Percentiles rank a stretch among this genome's conserved stretches.
Conservation (phyloP, 2,329 filamentous ascomycete genomes). For the Arthrobotrys sphaeroides region DNA sequence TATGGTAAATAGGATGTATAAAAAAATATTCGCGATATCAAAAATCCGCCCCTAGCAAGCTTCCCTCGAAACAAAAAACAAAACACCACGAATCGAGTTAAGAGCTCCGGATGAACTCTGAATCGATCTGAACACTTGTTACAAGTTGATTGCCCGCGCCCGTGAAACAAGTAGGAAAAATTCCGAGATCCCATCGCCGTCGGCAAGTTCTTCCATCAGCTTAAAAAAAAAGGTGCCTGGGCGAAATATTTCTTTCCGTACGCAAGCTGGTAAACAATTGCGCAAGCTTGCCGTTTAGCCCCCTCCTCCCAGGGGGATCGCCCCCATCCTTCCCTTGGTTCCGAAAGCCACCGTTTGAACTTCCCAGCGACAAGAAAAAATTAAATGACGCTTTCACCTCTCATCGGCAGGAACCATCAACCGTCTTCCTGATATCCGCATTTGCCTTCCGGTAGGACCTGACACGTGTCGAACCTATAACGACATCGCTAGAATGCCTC, state of each 20-base stretch:
- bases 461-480: constrained; percentile 44
- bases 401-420: constrained; percentile 35
- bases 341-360: constrained; percentile 16
- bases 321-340: constrained; percentile 17
- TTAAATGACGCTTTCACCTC: constrained; percentile 19
- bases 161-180: not conserved
- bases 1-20: constrained; percentile 13
- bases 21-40: constrained; percentile 7
- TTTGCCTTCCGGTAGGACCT: constrained; percentile 16
- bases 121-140: constrained; percentile 31
- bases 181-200: not conserved
- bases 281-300: constrained; percentile 5
- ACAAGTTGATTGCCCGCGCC: constrained; percentile 44
- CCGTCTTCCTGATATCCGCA: constrained; percentile 15
- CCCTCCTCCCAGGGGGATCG: not conserved
- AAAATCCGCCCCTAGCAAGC: not conserved
- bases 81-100: not conserved
- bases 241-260: constrained; percentile 5
- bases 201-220: constrained; percentile 11
- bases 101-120: constrained; percentile 31
- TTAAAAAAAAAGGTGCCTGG: too few relatives aligned
- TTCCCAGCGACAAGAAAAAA: not conserved
- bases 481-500: constrained; percentile 13
- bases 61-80: not conserved
- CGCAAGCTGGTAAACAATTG: constrained; percentile 3